These are phyloP conservation scores for Euphorbia celastroides DNA, from an alignment of 441 rosid genomes.

Conservation along the genomic window DNA sequence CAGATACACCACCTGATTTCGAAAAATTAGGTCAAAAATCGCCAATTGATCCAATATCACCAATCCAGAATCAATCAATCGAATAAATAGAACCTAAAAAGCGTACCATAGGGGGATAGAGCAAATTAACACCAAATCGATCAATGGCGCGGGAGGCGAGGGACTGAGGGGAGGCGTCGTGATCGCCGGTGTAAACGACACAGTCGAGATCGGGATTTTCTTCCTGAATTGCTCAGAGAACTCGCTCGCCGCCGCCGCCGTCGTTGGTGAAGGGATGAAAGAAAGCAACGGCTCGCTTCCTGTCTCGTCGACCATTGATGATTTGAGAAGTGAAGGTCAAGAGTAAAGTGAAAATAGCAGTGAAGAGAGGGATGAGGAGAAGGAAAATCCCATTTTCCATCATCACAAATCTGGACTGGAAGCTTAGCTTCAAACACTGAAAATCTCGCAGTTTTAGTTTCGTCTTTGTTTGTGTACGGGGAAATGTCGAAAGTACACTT, in stretches of 20 bases:
- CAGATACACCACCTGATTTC: slow-evolving; percentile 63
- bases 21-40: not conserved
- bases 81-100: not conserved
- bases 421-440: too few species aligned
- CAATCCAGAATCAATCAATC: not conserved
- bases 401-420: not conserved
- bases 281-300: slow-evolving; percentile 61
- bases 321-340: slow-evolving; percentile 34
- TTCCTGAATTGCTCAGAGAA: slow-evolving; percentile 90
- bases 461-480: too few species aligned
- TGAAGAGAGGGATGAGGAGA: slow-evolving; percentile 31
- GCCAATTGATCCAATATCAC: not conserved
- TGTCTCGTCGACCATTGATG: slow-evolving; percentile 32
- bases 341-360: slow-evolving; percentile 27
- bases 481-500: too few species aligned
- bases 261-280: slow-evolving; percentile 95
- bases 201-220: slow-evolving; percentile 60
- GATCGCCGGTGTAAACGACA: slow-evolving; percentile 73
- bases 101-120: slow-evolving; percentile 58
- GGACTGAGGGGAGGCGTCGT: slow-evolving; percentile 58
- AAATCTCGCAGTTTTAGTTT: too few species aligned
- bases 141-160: slow-evolving; percentile 63
- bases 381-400: slow-evolving; percentile 35
- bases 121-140: slow-evolving; percentile 78
- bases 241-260: slow-evolving; percentile 98